Evolutionary conservation across 2,329 filamentous ascomycete genomes (phyloP), one percentile per base, ranked within the genome.

Genomic region (Hymenoscyphus infarciens): DNA sequence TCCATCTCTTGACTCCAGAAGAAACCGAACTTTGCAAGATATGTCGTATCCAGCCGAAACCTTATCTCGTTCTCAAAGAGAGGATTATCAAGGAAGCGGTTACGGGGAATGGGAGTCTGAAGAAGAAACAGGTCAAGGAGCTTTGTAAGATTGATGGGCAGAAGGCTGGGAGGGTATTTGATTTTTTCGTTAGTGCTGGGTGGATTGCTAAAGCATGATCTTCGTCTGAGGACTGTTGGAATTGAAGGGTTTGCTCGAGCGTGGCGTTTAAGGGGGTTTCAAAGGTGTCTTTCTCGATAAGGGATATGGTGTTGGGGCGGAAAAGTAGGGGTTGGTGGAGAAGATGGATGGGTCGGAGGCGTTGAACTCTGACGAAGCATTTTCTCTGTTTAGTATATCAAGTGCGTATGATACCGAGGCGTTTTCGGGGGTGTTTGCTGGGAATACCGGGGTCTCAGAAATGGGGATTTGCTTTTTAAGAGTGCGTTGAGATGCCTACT

Each of bases 61-160:
- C 95, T 1, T 99, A 97, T 75, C 77, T 97, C 5, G 92, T 92
- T 73, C 92, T 98, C 76, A 99, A 99, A 77, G 92, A 97, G 75
- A 87, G 90, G 65, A 81, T 98, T n/a, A 77, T 98, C 59, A 91
- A 91, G 71, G 94, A 98, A 74, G 91, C 94, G 0, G 85, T 97
- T 74, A 95, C 94, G 77, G 87, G 88, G 63, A 94, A 95, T 63
- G 95, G 95, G 0, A 85, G 83, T 13, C 78, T 99, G 7, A 98
- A 97, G 81, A 97, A 95, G 83, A 98, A 97, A 78, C 88, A 94
- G 69, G 92, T 92, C 1, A 90, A 89, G 73, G 90, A 96, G 73
- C 88, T 98, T 29, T 93, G 90, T 73, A 77, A 87, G 74, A 83
- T 98, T 59, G 94, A 98, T 72, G 85, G 87, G 10, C 89, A 90